A percentile compares a stretch with the other conserved stretches of the same genome.
phyloP scores from a whole-genome alignment of 768 basidiomycete species.

The Cyclocybe aegerita region DNA sequence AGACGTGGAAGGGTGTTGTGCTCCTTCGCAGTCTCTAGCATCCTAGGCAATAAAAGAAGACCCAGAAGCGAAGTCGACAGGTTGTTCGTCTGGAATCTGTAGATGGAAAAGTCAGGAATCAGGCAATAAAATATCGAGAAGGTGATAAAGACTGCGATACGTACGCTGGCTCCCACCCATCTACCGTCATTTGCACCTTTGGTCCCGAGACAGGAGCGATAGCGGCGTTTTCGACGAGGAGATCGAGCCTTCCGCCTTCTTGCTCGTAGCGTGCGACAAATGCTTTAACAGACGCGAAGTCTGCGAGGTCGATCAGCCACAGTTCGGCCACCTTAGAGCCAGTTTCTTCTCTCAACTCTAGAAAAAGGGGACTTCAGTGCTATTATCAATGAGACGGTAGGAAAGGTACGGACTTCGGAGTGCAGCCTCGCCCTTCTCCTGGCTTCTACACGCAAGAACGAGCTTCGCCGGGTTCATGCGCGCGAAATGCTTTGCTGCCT shows the following conservation, averaged over 20 bases:
- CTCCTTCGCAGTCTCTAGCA: conserved; percentile 36
- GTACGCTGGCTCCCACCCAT: conserved; percentile 50
- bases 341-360: conserved; percentile 29
- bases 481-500: conserved; percentile 46
- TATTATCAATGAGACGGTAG: no score
- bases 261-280: conserved; percentile 36
- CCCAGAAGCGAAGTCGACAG: conserved; percentile 40
- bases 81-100: conserved; percentile 49
- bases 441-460: conserved; percentile 36
- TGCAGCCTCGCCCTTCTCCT: conserved; percentile 32
- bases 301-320: conserved; percentile 38
- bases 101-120: background rate
- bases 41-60: conserved; percentile 41
- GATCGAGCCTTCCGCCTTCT: conserved; percentile 34
- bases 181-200: conserved; percentile 19
- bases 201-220: conserved; percentile 10
- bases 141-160: conserved; percentile 4
- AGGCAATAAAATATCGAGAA: no score
- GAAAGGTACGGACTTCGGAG: conserved; percentile 27
- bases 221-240: conserved; percentile 46
- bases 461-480: conserved; percentile 38
- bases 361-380: background rate
- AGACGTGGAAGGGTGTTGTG: conserved; percentile 32
- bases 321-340: conserved; percentile 32
- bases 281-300: conserved; percentile 36